Percentiles rank a stretch among this genome's conserved stretches.
Evolutionary conservation across 2,329 filamentous ascomycete species (phyloP).

Genomic region (Ophiostoma tasmaniense): DNA sequence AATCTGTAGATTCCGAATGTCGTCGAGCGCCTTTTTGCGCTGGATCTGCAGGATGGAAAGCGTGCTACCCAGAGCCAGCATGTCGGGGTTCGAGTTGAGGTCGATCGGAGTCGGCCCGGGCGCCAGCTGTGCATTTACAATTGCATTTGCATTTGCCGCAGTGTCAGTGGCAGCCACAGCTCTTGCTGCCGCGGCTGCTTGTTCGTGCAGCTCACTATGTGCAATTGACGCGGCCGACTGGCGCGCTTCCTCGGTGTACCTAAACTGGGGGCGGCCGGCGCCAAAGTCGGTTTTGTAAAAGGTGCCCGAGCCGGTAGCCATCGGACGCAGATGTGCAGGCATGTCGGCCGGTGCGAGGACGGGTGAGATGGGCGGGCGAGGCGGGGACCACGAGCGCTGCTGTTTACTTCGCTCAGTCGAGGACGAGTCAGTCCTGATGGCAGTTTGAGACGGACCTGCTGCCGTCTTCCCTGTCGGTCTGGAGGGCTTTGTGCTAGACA

Average conservation of each 20-base stretch:
- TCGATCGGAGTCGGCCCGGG: slow-evolving; percentile 46
- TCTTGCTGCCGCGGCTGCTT: neutral
- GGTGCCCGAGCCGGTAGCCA: slow-evolving; percentile 27
- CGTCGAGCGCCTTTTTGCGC: slow-evolving; percentile 64
- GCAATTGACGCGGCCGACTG: slow-evolving; percentile 7
- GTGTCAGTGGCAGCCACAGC: neutral
- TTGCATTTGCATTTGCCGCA: neutral
- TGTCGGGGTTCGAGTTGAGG: slow-evolving; percentile 67
- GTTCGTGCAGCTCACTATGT: neutral
- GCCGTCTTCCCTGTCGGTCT: neutral
- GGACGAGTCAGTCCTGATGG: neutral
- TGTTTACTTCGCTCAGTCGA: slow-evolving; percentile 7
- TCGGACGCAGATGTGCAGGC: slow-evolving; percentile 30
- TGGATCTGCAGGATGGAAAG: slow-evolving; percentile 84
- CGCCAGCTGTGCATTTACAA: slow-evolving; percentile 25
- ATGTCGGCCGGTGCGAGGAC: slow-evolving; percentile 36
- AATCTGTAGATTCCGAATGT: slow-evolving; percentile 61
- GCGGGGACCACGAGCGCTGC: slow-evolving; percentile 36
- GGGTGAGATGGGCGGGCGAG: slow-evolving; percentile 44
- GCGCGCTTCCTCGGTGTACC: slow-evolving; percentile 16
- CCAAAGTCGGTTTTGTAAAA: slow-evolving; percentile 21
- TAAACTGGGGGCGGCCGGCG: slow-evolving; percentile 17
- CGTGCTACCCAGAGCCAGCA: slow-evolving; percentile 74
- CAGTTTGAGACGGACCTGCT: neutral
- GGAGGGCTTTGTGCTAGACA: neutral